Evolutionary conservation across 225 moss, liverwort and hornwort genomes (phyloP).

Genomic region (Bryoerythrophyllum caledonicum): DNA sequence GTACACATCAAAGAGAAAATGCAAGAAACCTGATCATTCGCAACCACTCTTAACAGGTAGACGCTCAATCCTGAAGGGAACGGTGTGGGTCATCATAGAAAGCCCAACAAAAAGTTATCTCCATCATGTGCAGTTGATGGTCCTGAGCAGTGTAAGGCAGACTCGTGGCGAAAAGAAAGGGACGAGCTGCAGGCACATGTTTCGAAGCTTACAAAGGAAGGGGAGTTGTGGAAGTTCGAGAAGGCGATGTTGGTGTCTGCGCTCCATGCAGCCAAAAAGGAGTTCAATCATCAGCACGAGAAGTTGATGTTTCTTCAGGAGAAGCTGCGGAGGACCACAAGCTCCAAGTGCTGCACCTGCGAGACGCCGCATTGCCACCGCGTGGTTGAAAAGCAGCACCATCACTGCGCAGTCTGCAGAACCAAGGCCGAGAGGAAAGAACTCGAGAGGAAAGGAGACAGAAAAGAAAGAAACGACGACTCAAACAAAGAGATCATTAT

Average conservation of each 20-base stretch:
- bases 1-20: conserved; percentile 23
- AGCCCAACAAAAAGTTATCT: neutral
- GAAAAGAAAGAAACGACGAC: conserved; percentile 4
- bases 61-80: neutral
- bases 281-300: conserved; percentile 38
- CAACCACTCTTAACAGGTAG: conserved; percentile 25
- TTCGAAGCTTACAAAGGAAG: conserved; percentile 39
- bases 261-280: conserved; percentile 40
- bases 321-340: conserved; percentile 30
- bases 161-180: conserved; percentile 41
- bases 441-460: neutral
- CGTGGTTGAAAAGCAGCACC: conserved; percentile 33
- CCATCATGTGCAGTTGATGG: conserved; percentile 40
- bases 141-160: conserved; percentile 26
- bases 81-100: neutral
- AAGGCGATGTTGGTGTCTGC: conserved; percentile 46
- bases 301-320: conserved; percentile 32
- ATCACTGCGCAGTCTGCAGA: conserved; percentile 36
- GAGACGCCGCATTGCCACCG: conserved; percentile 34
- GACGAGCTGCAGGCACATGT: conserved; percentile 36
- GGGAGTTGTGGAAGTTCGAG: conserved; percentile 43
- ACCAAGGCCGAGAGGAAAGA: conserved; percentile 20
- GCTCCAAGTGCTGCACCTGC: conserved; percentile 25
- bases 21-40: conserved; percentile 22
- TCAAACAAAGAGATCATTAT: conserved; percentile 25